These are phyloP conservation scores for Plasmodium gaboni DNA, from an alignment of 169 alveolate genomes.

Conservation along the genomic window DNA sequence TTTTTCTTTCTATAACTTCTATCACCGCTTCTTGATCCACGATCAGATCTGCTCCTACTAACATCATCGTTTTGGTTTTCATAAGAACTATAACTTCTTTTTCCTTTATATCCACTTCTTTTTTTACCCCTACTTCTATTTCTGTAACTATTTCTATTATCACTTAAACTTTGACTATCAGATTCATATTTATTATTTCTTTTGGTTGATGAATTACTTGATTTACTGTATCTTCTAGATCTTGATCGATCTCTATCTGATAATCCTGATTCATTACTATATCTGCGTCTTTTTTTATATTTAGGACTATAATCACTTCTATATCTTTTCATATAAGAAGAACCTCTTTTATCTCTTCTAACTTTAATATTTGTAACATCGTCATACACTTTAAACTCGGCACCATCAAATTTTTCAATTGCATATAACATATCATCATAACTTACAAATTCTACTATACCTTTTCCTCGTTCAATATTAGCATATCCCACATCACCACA, in stretches of 20 bases:
- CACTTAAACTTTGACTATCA: slow-evolving; percentile 37
- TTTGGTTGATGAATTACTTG: slow-evolving; percentile 44
- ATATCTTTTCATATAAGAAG: slow-evolving; percentile 52
- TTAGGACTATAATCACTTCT: slow-evolving; percentile 62
- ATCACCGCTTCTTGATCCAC: slow-evolving; percentile 60
- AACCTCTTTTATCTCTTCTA: slow-evolving; percentile 55
- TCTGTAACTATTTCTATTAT: slow-evolving; percentile 31
- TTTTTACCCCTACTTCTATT: slow-evolving; percentile 34
- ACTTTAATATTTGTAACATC: slow-evolving; percentile 78
- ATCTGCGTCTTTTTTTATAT: slow-evolving; percentile 64
- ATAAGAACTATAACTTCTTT: slow-evolving; percentile 55
- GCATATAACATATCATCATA: slow-evolving; percentile 85
- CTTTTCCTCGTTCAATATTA: slow-evolving; percentile 83
- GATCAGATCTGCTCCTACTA: slow-evolving; percentile 33
- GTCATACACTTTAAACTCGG: slow-evolving; percentile 81
- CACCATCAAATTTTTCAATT: slow-evolving; percentile 81
- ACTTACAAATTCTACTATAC: slow-evolving; percentile 82
- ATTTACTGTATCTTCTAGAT: slow-evolving; percentile 50
- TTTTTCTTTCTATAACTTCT: slow-evolving; percentile 51
- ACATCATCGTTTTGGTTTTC: slow-evolving; percentile 13
- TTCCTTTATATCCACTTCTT: slow-evolving; percentile 20
- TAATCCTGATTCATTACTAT: slow-evolving; percentile 70
- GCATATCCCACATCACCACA: slow-evolving; percentile 90
- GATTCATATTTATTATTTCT: slow-evolving; percentile 43
- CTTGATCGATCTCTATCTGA: slow-evolving; percentile 40